Conservation (phyloP, 106 monocot genomes). For the Gastrodia elata region DNA sequence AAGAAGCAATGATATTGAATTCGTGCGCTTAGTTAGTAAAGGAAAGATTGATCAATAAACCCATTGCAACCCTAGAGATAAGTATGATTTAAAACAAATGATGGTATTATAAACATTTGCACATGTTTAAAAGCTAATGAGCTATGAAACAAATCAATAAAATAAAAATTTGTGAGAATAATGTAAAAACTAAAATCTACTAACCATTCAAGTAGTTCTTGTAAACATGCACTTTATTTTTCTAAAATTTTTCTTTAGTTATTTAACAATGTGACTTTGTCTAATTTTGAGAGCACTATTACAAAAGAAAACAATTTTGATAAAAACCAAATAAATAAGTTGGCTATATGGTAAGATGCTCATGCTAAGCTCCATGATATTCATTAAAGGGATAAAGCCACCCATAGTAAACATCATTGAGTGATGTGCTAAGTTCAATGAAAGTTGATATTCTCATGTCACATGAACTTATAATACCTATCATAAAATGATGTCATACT, state of each 20-base stretch:
- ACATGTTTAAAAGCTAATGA: not conserved
- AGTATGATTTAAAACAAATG: no score
- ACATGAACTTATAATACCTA: no score
- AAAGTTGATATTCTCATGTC: no score
- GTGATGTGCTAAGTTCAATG: no score
- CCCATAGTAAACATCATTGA: no score
- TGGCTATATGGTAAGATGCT: not conserved
- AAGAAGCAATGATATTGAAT: no score
- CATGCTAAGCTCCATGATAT: not conserved
- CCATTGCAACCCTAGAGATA: no score
- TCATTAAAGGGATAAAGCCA: no score
- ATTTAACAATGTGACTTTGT: not conserved
- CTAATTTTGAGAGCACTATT: not conserved
- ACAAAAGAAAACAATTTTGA: not conserved
- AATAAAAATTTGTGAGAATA: not conserved
- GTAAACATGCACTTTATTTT: not conserved
- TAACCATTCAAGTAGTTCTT: not conserved
- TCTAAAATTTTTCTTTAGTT: not conserved
- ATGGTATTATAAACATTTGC: not conserved
- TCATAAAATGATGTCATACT: no score
- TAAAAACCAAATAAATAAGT: not conserved
- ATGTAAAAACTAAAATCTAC: not conserved
- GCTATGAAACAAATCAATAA: not conserved
- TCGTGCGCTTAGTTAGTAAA: no score
- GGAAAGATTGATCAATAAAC: no score